Evolutionary conservation across 2,329 filamentous ascomycete species (phyloP).

Genomic region (Diplocarpon rosae): DNA sequence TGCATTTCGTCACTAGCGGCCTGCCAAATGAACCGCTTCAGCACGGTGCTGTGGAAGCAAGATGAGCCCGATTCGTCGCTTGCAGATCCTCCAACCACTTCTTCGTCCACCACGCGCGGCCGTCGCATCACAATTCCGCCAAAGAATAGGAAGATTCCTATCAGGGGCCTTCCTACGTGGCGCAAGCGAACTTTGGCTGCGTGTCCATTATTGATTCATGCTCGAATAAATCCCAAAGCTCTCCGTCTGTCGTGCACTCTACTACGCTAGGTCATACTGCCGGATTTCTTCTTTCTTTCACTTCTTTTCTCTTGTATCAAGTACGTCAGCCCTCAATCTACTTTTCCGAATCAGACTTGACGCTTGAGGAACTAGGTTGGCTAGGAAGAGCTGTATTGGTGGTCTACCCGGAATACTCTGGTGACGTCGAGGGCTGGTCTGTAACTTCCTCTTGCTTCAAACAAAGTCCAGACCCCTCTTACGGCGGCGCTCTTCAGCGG

Average conservation of each 20-base stretch:
- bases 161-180: conserved; percentile 25
- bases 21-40: conserved; percentile 17
- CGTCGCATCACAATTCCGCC: conserved; percentile 16
- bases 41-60: conserved; percentile 17
- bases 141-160: conserved; percentile 18
- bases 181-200: conserved; percentile 24
- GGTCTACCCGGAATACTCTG: conserved; percentile 4
- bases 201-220: conserved; percentile 12
- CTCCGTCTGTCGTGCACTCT: conserved; percentile 11
- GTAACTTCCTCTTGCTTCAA: conserved; percentile 9
- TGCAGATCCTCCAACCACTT: conserved; percentile 21
- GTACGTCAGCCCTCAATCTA: background rate
- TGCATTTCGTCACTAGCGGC: conserved; percentile 25
- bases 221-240: conserved; percentile 14
- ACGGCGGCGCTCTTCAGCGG: conserved; percentile 15
- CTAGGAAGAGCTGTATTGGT: conserved; percentile 2
- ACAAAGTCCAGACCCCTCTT: conserved; percentile 2
- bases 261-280: conserved; percentile 12
- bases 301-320: conserved; percentile 4
- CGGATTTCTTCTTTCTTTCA: conserved; percentile 15
- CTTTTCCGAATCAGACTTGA: conserved; percentile 3
- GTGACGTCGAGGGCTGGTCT: conserved; percentile 1
- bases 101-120: conserved; percentile 16
- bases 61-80: conserved; percentile 14
- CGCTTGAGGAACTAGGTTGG: conserved; percentile 2